These are phyloP conservation scores for Cutaneotrichosporon mucoides DNA, from an alignment of 1,284 basidiomycete species.

Conservation along the genomic window DNA sequence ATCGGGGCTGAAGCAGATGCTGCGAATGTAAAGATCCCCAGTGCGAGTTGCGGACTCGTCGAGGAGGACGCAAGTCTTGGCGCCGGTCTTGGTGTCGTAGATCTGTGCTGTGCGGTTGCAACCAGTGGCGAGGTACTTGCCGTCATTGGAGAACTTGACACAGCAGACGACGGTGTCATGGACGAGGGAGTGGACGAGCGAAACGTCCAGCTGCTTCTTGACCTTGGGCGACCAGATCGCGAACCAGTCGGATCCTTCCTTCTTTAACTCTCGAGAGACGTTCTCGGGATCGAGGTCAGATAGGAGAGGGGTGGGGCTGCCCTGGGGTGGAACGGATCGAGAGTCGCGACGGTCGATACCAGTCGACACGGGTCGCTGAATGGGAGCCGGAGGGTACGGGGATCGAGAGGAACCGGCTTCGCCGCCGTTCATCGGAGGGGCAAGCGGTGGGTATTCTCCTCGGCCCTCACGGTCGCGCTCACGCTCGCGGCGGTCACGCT, in stretches of 20 bases:
- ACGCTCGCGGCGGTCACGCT: conserved; percentile 9
- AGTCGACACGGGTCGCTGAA: conserved; percentile 37
- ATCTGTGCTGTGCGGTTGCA: conserved; percentile 89
- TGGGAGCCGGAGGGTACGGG: conserved; percentile 14
- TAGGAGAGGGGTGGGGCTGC: conserved; percentile 41
- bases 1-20: conserved; percentile 78
- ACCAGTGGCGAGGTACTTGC: conserved; percentile 81
- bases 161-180: conserved; percentile 97
- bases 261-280: conserved; percentile 57
- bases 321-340: conserved; percentile 12
- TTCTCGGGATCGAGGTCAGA: conserved; percentile 54
- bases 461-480: conserved; percentile 16
- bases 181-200: conserved; percentile 79
- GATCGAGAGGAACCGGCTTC: conserved; percentile 20
- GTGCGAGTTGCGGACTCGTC: conserved; percentile 63
- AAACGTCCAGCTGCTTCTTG: conserved; percentile 79
- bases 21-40: conserved; percentile 76
- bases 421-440: conserved; percentile 35
- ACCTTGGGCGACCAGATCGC: conserved; percentile 86
- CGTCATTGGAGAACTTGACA: conserved; percentile 83
- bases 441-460: conserved; percentile 12
- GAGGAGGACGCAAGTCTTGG: conserved; percentile 67
- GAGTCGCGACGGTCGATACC: conserved; percentile 39
- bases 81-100: conserved; percentile 79
- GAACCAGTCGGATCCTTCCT: conserved; percentile 91